Evolutionary conservation across 179 eudicot species (phyloP).

Genomic region (Silene vulgaris): DNA sequence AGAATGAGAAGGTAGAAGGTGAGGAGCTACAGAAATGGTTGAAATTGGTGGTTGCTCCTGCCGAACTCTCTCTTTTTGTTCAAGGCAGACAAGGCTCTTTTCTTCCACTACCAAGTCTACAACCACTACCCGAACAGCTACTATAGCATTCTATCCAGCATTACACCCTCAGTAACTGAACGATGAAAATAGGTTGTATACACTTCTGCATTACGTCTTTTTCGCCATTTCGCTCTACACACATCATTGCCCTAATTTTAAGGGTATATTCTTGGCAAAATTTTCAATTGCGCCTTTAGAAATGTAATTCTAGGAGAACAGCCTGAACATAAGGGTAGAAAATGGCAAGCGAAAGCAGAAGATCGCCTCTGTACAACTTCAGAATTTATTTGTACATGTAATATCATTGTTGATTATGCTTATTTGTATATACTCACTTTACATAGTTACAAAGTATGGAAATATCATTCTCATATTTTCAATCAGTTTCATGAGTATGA

Average conservation of each 20-base stretch:
- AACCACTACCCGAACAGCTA: slow-evolving; percentile 33
- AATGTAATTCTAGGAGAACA: neutral
- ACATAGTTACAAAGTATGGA: slow-evolving; percentile 14
- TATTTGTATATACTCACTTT: slow-evolving; percentile 21
- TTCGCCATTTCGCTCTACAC: slow-evolving; percentile 7
- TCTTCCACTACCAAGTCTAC: slow-evolving; percentile 38
- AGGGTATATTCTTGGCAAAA: slow-evolving; percentile 12
- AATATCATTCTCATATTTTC: slow-evolving; percentile 19
- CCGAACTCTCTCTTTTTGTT: slow-evolving; percentile 69
- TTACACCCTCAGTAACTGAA: neutral
- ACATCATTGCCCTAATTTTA: slow-evolving; percentile 15
- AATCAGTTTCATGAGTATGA: slow-evolving; percentile 8
- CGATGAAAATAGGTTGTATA: neutral
- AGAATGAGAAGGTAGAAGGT: slow-evolving; percentile 89
- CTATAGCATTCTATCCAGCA: slow-evolving; percentile 8
- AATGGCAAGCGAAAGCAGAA: slow-evolving; percentile 9
- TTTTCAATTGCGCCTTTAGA: slow-evolving; percentile 8
- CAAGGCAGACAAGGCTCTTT: slow-evolving; percentile 56
- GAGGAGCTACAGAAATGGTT: slow-evolving; percentile 86
- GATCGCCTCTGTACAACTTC: slow-evolving; percentile 25
- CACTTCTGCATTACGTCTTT: neutral
- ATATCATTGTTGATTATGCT: slow-evolving; percentile 26
- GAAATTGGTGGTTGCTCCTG: slow-evolving; percentile 79
- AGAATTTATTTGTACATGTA: slow-evolving; percentile 29
- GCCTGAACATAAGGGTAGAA: slow-evolving; percentile 2